Conservation (phyloP, 257 asterid genomes). For the Salvia hispanica region DNA sequence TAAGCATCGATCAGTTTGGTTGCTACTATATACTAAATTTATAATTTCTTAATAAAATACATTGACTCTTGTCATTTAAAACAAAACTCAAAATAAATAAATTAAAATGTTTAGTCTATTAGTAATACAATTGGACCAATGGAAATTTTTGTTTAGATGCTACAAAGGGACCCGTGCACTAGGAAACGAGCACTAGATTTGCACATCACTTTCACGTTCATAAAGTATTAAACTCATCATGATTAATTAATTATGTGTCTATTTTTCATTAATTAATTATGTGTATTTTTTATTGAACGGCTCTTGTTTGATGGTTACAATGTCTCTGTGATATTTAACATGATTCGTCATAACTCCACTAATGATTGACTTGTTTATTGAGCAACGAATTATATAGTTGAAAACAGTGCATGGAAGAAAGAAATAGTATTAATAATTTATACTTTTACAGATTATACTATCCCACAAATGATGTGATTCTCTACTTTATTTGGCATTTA, state of each 20-base stretch:
- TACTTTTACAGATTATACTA: background rate
- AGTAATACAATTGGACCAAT: slow-evolving; percentile 25
- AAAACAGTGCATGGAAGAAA: background rate
- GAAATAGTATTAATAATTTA: background rate
- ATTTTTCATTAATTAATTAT: background rate
- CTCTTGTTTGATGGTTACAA: slow-evolving; percentile 31
- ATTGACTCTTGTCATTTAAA: slow-evolving; percentile 16
- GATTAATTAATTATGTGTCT: background rate
- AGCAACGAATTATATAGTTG: background rate
- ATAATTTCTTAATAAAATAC: background rate
- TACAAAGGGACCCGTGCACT: slow-evolving; percentile 13
- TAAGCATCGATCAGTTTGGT: slow-evolving; percentile 13
- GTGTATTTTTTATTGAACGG: slow-evolving; percentile 30
- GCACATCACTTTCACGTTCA: slow-evolving; percentile 32
- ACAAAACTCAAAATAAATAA: background rate
- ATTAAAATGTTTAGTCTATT: background rate
- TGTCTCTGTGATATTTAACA: slow-evolving; percentile 30
- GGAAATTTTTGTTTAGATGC: slow-evolving; percentile 15
- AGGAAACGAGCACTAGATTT: slow-evolving; percentile 27
- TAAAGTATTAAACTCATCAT: slow-evolving; percentile 5
- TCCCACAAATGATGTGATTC: too few relatives aligned
- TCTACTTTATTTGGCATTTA: too few relatives aligned
- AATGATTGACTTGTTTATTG: slow-evolving; percentile 5
- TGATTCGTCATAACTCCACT: slow-evolving; percentile 18
- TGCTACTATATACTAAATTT: background rate